These are phyloP conservation scores for Thielaviopsis populi DNA, from an alignment of 2,329 filamentous ascomycete genomes.

Conservation along the genomic window DNA sequence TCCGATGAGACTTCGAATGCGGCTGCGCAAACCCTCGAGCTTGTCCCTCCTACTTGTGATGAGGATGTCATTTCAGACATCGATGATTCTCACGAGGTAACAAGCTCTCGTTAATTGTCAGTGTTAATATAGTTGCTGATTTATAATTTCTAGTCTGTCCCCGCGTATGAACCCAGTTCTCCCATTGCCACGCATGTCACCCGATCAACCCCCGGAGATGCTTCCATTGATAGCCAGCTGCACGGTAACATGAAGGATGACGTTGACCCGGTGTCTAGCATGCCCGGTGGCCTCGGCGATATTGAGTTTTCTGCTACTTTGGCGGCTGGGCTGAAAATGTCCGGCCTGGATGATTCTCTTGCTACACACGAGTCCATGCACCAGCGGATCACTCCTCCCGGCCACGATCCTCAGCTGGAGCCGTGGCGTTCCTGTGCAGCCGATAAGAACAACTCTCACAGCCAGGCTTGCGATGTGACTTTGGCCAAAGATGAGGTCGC, in stretches of 20 bases:
- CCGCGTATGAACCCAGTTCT: conserved; percentile 14
- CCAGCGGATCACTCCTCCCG: conserved; percentile 6
- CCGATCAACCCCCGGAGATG: conserved; percentile 19
- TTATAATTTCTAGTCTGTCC: conserved; percentile 11
- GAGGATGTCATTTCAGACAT: conserved; percentile 16
- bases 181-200: conserved; percentile 18
- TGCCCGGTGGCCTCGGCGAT: conserved; percentile 2
- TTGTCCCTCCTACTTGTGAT: neutral
- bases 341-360: neutral
- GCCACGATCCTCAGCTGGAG: conserved; percentile 2
- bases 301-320: conserved; percentile 12
- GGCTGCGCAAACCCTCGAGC: neutral
- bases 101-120: neutral
- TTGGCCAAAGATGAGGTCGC: neutral
- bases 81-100: conserved; percentile 14
- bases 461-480: neutral
- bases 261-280: neutral
- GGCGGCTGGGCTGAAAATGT: conserved; percentile 8
- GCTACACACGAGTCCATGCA: conserved; percentile 6
- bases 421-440: neutral
- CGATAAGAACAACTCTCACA: neutral
- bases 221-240: neutral
- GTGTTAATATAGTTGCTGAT: conserved; percentile 11
- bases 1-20: neutral
- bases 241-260: neutral